phyloP scores from a whole-genome alignment of 2,329 filamentous ascomycete genomes.

The Chrysoporthe puriensis region DNA sequence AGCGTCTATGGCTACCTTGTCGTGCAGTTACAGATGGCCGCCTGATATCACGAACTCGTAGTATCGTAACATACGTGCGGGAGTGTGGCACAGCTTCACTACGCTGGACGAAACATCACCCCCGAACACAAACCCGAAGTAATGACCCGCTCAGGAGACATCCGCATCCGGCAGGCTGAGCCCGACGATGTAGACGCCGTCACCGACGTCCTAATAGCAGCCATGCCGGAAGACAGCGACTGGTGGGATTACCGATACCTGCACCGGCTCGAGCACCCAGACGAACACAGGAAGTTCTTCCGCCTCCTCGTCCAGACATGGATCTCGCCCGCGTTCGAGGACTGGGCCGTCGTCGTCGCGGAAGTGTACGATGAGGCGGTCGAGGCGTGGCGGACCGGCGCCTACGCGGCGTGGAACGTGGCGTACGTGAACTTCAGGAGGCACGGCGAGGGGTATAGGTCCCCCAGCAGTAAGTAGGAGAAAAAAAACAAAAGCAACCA shows the following conservation, averaged over 20 bases:
- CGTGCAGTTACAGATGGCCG: no score
- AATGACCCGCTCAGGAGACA: background rate
- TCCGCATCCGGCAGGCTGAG: slow-evolving; percentile 18
- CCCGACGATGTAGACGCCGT: slow-evolving; percentile 15
- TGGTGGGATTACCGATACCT: slow-evolving; percentile 22
- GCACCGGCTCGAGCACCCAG: slow-evolving; percentile 10
- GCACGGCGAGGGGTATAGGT: slow-evolving; percentile 3
- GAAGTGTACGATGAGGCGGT: slow-evolving; percentile 5
- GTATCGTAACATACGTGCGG: background rate
- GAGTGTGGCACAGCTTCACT: background rate
- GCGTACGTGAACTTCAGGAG: slow-evolving; percentile 17
- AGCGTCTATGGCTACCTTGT: no score
- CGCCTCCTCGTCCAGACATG: slow-evolving; percentile 14
- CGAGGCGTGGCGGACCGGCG: background rate
- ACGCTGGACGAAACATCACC: background rate
- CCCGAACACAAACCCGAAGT: no score
- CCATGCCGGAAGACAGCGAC: slow-evolving; percentile 14
- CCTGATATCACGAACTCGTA: no score
- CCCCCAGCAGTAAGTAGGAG: slow-evolving; percentile 1
- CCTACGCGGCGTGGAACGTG: slow-evolving; percentile 19
- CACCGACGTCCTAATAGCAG: slow-evolving; percentile 16
- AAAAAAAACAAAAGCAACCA: background rate
- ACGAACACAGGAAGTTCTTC: slow-evolving; percentile 14
- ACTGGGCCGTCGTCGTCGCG: slow-evolving; percentile 12
- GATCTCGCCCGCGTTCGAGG: slow-evolving; percentile 5